phyloP scores from a whole-genome alignment of 2,329 filamentous ascomycete genomes.

The Graphilbum ipis-grandicollis region DNA sequence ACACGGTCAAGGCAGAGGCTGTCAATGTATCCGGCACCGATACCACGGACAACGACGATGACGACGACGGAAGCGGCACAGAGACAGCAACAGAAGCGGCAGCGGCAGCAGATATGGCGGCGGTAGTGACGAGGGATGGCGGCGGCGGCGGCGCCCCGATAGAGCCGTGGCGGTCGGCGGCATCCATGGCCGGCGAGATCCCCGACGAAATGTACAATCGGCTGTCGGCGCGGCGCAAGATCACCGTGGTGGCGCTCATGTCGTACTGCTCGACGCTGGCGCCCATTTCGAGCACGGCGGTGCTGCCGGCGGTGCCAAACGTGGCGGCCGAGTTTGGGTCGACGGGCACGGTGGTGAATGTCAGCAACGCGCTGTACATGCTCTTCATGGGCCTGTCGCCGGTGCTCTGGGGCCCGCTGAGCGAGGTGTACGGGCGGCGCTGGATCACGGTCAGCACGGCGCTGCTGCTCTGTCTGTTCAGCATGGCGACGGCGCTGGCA shows the following conservation, averaged over 20 bases:
- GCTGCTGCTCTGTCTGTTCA: slow-evolving; percentile 44
- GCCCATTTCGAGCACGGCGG: slow-evolving; percentile 49
- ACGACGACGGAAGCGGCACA: background rate
- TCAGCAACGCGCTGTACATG: slow-evolving; percentile 53
- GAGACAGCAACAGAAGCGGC: slow-evolving; percentile 10
- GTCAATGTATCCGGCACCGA: too few species aligned
- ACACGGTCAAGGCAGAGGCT: too few species aligned
- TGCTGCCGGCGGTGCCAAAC: slow-evolving; percentile 48
- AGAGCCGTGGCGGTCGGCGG: slow-evolving; percentile 14
- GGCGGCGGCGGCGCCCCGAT: slow-evolving; percentile 9
- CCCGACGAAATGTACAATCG: slow-evolving; percentile 46
- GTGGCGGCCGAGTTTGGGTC: slow-evolving; percentile 41
- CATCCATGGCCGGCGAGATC: slow-evolving; percentile 15
- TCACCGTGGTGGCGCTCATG: slow-evolving; percentile 48
- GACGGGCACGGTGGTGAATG: slow-evolving; percentile 45
- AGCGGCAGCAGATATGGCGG: slow-evolving; percentile 12
- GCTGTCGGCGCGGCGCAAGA: slow-evolving; percentile 44
- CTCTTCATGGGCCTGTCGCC: slow-evolving; percentile 52
- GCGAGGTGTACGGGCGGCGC: slow-evolving; percentile 36
- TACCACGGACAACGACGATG: background rate
- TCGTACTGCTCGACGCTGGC: slow-evolving; percentile 63
- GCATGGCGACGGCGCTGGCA: slow-evolving; percentile 46
- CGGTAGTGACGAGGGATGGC: background rate
- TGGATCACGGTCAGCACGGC: slow-evolving; percentile 37
- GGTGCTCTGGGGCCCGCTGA: slow-evolving; percentile 49